Evolutionary conservation across 139 green algal genomes (phyloP).

Genomic region (Chlorella sp.): DNA sequence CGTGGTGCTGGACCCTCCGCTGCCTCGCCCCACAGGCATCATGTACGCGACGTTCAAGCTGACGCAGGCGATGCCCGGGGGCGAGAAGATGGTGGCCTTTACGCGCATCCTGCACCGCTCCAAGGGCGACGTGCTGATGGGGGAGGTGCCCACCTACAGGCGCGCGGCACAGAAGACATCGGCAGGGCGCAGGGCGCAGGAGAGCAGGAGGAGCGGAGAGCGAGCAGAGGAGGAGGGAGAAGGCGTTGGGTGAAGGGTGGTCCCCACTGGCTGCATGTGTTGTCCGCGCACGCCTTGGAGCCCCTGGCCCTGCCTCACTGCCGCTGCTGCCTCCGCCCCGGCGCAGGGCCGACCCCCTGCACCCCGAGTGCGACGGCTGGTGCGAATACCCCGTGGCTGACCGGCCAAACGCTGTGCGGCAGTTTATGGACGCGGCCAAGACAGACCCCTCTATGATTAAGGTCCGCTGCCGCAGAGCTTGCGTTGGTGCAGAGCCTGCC

Average conservation of each 20-base stretch:
- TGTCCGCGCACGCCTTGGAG: too few species aligned
- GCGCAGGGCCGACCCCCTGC: slow-evolving; percentile 56
- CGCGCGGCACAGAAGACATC: too few species aligned
- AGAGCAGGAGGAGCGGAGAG: too few species aligned
- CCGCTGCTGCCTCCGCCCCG: too few species aligned
- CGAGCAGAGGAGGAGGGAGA: too few species aligned
- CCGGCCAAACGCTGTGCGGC: slow-evolving; percentile 77
- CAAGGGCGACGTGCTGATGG: slow-evolving; percentile 67
- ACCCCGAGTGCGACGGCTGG: slow-evolving; percentile 65
- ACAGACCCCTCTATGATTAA: slow-evolving; percentile 40
- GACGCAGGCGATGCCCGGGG: slow-evolving; percentile 66
- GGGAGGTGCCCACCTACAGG: slow-evolving; percentile 65
- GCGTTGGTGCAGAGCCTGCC: not conserved
- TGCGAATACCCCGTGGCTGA: slow-evolving; percentile 89
- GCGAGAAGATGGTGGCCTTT: slow-evolving; percentile 79
- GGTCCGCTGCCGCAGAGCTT: slow-evolving; percentile 1
- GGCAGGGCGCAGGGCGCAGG: too few species aligned
- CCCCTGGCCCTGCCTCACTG: too few species aligned
- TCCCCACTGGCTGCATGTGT: too few species aligned
- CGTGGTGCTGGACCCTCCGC: too few species aligned
- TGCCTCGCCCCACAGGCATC: too few species aligned
- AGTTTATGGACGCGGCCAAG: slow-evolving; percentile 73
- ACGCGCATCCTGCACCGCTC: slow-evolving; percentile 88
- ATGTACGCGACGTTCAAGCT: slow-evolving; percentile 84
- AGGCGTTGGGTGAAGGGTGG: too few species aligned